phyloP scores from a whole-genome alignment of 2,329 filamentous ascomycete genomes.

The Ceratocystis harringtonii region DNA sequence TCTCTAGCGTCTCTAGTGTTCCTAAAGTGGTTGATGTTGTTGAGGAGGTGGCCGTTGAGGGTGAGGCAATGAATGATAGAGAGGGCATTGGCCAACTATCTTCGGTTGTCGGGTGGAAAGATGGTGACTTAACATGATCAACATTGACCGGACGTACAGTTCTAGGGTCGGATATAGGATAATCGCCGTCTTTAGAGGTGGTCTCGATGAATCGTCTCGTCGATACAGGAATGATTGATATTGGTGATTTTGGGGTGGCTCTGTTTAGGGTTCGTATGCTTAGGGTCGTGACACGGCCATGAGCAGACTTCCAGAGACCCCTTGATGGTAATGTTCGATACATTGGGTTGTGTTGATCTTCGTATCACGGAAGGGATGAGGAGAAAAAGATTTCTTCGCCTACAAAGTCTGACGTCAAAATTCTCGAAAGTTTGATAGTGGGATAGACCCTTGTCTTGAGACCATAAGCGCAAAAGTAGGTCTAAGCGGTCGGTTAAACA shows the following conservation, averaged over 20 bases:
- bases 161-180: not conserved
- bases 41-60: not conserved
- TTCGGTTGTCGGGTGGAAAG: not conserved
- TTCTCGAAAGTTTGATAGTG: constrained; percentile 4
- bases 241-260: not conserved
- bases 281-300: not conserved
- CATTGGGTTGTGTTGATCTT: constrained; percentile 1
- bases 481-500: not conserved
- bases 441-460: not conserved
- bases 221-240: not conserved
- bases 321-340: constrained; percentile 13
- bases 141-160: not conserved
- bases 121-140: not conserved
- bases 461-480: not conserved
- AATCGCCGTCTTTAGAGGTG: not conserved
- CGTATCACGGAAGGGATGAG: not conserved
- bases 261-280: not conserved
- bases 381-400: constrained; percentile 8
- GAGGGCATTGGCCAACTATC: not conserved
- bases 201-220: not conserved
- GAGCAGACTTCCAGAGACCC: constrained; percentile 7
- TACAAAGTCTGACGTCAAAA: constrained; percentile 8
- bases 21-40: not conserved
- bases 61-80: not conserved
- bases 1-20: not conserved